Percentiles rank a stretch among this genome's conserved stretches.
Evolutionary conservation across 2,329 filamentous ascomycete genomes (phyloP).

Genomic region (Xylariales sp.): DNA sequence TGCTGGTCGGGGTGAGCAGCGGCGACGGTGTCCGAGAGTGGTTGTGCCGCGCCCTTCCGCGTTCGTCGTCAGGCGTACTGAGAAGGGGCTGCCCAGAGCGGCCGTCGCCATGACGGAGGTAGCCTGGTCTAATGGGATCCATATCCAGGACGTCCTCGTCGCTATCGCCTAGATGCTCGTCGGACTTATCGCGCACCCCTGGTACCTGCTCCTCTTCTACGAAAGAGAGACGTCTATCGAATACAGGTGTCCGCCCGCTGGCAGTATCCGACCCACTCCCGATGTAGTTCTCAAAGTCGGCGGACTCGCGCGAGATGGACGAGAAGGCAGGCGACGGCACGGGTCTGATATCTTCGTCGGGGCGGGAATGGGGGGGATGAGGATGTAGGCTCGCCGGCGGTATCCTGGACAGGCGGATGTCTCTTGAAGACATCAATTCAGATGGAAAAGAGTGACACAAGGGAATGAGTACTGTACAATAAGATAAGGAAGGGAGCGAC

Average conservation of each 20-base stretch:
- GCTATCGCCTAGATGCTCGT: conserved; percentile 29
- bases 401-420: conserved; percentile 22
- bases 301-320: conserved; percentile 20
- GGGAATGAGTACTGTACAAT: conserved; percentile 7
- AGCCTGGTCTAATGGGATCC: too few species aligned
- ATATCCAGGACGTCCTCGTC: conserved; percentile 35
- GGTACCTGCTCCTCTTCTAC: conserved; percentile 13
- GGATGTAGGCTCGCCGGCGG: conserved; percentile 15
- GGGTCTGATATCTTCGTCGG: conserved; percentile 8
- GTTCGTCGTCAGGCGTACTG: conserved; percentile 28
- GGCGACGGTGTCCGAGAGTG: conserved; percentile 22
- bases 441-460: conserved; percentile 2
- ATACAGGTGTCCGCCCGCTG: conserved; percentile 19
- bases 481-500: conserved; percentile 1
- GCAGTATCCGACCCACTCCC: conserved; percentile 22
- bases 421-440: conserved; percentile 20
- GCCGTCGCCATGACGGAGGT: conserved; percentile 41
- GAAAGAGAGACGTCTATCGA: conserved; percentile 18
- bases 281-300: conserved; percentile 22
- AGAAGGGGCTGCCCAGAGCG: conserved; percentile 40
- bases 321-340: conserved; percentile 19
- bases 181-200: conserved; percentile 3
- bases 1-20: conserved; percentile 18
- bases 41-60: conserved; percentile 21
- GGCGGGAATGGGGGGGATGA: conserved; percentile 12